phyloP scores from a whole-genome alignment of 345 rosid species.

The Arabidopsis thaliana region DNA sequence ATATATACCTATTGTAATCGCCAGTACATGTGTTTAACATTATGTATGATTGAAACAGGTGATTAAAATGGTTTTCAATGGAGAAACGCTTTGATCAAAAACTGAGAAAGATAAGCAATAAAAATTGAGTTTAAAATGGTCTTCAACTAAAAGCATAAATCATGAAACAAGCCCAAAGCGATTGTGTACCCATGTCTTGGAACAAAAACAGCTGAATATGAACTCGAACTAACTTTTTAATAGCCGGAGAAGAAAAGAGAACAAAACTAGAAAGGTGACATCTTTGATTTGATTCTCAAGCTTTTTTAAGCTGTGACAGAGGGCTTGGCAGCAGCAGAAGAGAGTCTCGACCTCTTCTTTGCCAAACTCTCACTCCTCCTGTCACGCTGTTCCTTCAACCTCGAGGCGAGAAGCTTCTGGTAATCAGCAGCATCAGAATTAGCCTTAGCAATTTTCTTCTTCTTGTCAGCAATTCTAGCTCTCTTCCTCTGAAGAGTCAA shows the following conservation, averaged over 20 bases:
- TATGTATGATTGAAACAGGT: too few relatives aligned
- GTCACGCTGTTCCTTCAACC: slow-evolving; percentile 82
- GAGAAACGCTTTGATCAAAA: not conserved
- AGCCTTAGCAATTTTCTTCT: slow-evolving; percentile 85
- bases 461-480: slow-evolving; percentile 72
- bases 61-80: not conserved
- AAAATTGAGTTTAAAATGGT: slow-evolving; percentile 7
- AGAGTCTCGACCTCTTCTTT: slow-evolving; percentile 81
- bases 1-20: too few relatives aligned
- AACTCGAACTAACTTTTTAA: slow-evolving; percentile 16
- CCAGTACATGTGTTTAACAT: too few relatives aligned
- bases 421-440: slow-evolving; percentile 85
- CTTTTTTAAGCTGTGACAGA: slow-evolving; percentile 54
- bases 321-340: slow-evolving; percentile 83
- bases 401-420: slow-evolving; percentile 84
- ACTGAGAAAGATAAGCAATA: not conserved
- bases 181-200: not conserved
- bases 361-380: slow-evolving; percentile 89
- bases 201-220: slow-evolving; percentile 9
- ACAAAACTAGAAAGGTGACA: slow-evolving; percentile 22
- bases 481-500: slow-evolving; percentile 91
- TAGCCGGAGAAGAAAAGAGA: not conserved
- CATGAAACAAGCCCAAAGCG: not conserved
- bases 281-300: slow-evolving; percentile 1
- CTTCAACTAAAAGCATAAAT: slow-evolving; percentile 14